Base-by-base conservation (phyloP, 768 basidiomycete genomes). In the Trametes punicea region DNA sequence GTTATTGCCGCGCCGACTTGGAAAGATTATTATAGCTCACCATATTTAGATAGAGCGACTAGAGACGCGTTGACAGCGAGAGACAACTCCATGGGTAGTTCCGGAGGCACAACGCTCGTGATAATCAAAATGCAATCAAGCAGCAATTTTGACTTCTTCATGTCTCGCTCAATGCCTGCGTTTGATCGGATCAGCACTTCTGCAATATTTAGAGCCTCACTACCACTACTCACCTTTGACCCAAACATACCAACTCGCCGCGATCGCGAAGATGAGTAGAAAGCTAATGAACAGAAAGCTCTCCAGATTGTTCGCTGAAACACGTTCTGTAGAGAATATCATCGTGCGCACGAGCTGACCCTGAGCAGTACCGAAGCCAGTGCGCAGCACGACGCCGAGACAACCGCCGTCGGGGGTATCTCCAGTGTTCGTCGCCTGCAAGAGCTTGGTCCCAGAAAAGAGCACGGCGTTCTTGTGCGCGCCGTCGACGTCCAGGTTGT, bases 231-330 rank as follows among this genome's bases (percentile, higher is more conserved):
- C 20, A 88, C 93, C 96, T 76, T 94, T 93, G 27, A 87, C 81
- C 97, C 97, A 98, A 23, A 98, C 97, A 74, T 99, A 98, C 81
- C 94, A 96, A 66, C 89, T 92, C 0, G 97, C 97, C 29, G 96
- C 96, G 63, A 98, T 89, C 38, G 97, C 97, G 67, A 99, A 98
- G 60, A 98, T 90, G 51, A 98, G 84, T 15, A 98, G 76, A 80
- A 99, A 98, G 2, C 94, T 97, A 58, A 99, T 98, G 75, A 99
- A 99, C 55, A 98, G 73, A 84, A 98, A 98, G 0, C 87, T 88
- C 69, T 99, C 97, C 57, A 89, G 46, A 70, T 96, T 98, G 73
- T 98, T 98, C 23, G 97, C 97, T 7, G 93, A 92, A 20, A 99
- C 87, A 5, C 94, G 89, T 66, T 99, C 97, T 0, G 93, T 94